phyloP scores from a whole-genome alignment of 345 rosid genomes.

The Theobroma cacao region DNA sequence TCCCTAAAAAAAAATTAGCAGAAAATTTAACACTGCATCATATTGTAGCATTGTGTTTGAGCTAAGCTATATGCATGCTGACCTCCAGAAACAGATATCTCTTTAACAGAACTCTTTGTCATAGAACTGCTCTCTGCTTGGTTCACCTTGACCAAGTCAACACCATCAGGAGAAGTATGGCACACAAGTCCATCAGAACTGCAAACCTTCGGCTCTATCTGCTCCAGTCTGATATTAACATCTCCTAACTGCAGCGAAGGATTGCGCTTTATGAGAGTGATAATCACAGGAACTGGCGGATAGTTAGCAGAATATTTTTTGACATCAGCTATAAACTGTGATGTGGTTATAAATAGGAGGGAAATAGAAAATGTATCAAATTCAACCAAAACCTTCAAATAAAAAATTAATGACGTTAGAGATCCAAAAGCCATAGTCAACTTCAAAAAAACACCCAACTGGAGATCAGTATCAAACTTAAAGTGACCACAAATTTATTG shows the following conservation, averaged over 20 bases:
- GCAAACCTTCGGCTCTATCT: conserved; percentile 67
- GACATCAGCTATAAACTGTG: not conserved
- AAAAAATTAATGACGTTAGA: not conserved
- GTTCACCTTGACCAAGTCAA: conserved; percentile 49
- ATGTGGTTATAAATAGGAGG: not conserved
- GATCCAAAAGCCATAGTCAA: not conserved
- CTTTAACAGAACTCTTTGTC: conserved; percentile 66
- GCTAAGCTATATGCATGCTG: conserved; percentile 16
- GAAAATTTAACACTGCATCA: not conserved
- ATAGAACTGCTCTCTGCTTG: conserved; percentile 77
- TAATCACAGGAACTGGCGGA: not conserved
- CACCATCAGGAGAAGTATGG: conserved; percentile 47
- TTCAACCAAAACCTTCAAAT: not conserved
- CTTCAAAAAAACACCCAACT: not conserved
- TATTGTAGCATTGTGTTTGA: not conserved
- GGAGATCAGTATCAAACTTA: not conserved
- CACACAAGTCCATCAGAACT: conserved; percentile 49
- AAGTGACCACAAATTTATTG: not conserved
- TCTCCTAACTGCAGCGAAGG: conserved; percentile 67
- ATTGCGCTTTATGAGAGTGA: conserved; percentile 6
- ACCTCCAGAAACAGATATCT: conserved; percentile 84
- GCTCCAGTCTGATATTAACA: conserved; percentile 85
- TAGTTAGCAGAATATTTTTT: not conserved
- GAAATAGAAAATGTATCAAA: not conserved
- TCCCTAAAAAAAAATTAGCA: not conserved